A percentile compares a stretch with the other conserved stretches of the same genome.
Evolutionary conservation across 192 early-diverging fungal genomes (phyloP).

Genomic region (Coemansia sp.): DNA sequence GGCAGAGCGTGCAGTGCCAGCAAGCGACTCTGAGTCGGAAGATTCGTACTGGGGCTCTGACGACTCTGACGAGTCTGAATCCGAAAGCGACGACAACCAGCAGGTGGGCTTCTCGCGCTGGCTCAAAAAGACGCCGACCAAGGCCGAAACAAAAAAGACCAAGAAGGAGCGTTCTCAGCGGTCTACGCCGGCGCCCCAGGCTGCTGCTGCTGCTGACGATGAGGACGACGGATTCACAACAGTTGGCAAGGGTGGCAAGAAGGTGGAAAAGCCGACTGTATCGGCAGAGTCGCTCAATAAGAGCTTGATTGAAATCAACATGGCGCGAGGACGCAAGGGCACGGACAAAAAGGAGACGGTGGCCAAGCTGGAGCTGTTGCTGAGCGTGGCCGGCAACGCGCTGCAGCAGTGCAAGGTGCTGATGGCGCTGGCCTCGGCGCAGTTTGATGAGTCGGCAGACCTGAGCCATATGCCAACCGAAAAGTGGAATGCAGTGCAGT

Average conservation of each 20-base stretch:
- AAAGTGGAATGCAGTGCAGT: constrained; percentile 74
- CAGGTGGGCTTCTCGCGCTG: constrained; percentile 40
- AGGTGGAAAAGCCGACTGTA: constrained; percentile 57
- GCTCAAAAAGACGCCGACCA: constrained; percentile 47
- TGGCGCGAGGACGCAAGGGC: constrained; percentile 91
- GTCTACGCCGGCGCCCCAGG: constrained; percentile 13
- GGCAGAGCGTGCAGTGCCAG: background rate
- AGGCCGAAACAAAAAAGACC: constrained; percentile 31
- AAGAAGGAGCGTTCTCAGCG: constrained; percentile 46
- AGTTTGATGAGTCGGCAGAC: constrained; percentile 76
- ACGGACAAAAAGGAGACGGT: constrained; percentile 83
- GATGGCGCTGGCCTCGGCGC: constrained; percentile 80
- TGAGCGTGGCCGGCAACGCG: constrained; percentile 61
- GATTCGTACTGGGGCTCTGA: constrained; percentile 15
- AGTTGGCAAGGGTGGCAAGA: constrained; percentile 69
- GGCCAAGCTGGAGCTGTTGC: constrained; percentile 62
- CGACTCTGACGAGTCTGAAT: constrained; percentile 28
- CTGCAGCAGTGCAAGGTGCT: constrained; percentile 83
- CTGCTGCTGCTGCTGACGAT: constrained; percentile 27
- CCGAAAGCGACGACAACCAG: constrained; percentile 21
- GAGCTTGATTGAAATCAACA: constrained; percentile 71
- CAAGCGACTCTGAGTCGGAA: constrained; percentile 12
- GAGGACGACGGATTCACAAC: constrained; percentile 69
- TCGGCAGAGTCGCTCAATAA: constrained; percentile 79
- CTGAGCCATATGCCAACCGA: constrained; percentile 70